Evolutionary conservation across 2,329 filamentous ascomycete genomes (phyloP).

Genomic region (Ophiocordyceps camponoti-rufipedis): DNA sequence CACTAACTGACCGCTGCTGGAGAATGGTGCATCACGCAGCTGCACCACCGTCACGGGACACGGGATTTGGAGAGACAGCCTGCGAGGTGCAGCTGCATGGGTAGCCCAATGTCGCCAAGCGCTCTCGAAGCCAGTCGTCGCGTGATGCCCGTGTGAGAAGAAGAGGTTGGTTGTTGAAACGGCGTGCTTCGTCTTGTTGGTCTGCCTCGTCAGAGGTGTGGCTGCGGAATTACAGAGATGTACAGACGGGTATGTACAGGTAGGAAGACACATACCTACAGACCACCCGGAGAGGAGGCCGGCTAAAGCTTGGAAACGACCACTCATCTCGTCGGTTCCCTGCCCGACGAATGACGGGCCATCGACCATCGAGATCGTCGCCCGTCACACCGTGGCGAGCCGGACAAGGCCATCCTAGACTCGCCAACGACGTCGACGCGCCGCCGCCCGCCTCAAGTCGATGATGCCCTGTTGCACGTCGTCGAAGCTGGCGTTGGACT

Average conservation of each 20-base stretch:
- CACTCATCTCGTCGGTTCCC: not conserved
- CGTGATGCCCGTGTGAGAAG: too few relatives aligned
- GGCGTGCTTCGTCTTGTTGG: too few relatives aligned
- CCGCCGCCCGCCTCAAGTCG: constrained; percentile 9
- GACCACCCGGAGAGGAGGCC: too few relatives aligned
- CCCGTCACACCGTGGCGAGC: not conserved
- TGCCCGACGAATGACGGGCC: not conserved
- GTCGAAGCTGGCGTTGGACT: constrained; percentile 15
- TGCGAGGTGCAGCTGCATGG: too few relatives aligned
- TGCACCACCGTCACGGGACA: too few relatives aligned
- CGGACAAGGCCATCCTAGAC: not conserved
- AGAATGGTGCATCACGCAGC: not conserved
- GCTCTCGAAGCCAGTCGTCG: too few relatives aligned
- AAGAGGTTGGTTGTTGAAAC: too few relatives aligned
- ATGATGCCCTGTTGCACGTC: constrained; percentile 16
- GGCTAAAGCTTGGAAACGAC: not conserved
- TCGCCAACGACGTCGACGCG: not conserved
- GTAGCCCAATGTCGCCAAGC: too few relatives aligned
- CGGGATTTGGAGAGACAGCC: too few relatives aligned
- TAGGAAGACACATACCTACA: not conserved
- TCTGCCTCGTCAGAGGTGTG: too few relatives aligned
- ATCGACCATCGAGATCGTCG: not conserved
- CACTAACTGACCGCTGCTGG: not conserved
- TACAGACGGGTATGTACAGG: not conserved
- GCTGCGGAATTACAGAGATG: not conserved